Base-by-base conservation (phyloP, 179 eudicot genomes). In the Sideroxylon spinosum region DNA sequence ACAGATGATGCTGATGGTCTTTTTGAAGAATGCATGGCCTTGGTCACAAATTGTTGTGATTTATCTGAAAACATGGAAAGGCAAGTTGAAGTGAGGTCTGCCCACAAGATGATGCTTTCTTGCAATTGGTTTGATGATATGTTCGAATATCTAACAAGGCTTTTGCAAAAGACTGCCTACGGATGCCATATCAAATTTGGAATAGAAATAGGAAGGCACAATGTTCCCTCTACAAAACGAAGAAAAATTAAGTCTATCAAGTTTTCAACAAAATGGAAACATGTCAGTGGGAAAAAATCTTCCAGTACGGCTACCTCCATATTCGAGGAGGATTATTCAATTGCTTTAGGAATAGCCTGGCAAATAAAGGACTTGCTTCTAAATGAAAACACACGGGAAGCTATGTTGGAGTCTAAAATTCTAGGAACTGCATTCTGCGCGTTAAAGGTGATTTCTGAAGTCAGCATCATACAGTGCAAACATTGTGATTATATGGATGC, bases 361-460 rank as follows among this genome's bases (percentile, higher is more conserved):
- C 99, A 95, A 79, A 80, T 93, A 66, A 93, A 89, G 86, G 98
- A 95, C 81, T 78, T 95, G 69, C 90, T 92, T 80, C 75, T 85
- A 29, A 84, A 85, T 81, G 94, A 92, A 66, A 71, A 68, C 71
- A 79, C 92, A 72, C 79, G 88, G 68, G 84, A 81, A 84, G 89
- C 94, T 44, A 71, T 93, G 48, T 78, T 92, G 74, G 78, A 83
- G 74, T 90, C 93, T 80, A 80, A 77, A 80, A 60, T 64, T 84
- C 76, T 92, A 59, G 87, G 85, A 78, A 26, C 23, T 71, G 86
- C 84, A 20, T 79, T 88, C 70, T 71, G 46, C 74, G 82, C 97
- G 66, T 84, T 95, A 52, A 92, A 86, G 82, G 85, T 78, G 67
- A 84, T 93, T 74, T 92, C 98, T 79, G 97, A 93, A 85, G 90